Evolutionary conservation across 2,329 filamentous ascomycete species (phyloP).

Genomic region (Fusarium papillatum): DNA sequence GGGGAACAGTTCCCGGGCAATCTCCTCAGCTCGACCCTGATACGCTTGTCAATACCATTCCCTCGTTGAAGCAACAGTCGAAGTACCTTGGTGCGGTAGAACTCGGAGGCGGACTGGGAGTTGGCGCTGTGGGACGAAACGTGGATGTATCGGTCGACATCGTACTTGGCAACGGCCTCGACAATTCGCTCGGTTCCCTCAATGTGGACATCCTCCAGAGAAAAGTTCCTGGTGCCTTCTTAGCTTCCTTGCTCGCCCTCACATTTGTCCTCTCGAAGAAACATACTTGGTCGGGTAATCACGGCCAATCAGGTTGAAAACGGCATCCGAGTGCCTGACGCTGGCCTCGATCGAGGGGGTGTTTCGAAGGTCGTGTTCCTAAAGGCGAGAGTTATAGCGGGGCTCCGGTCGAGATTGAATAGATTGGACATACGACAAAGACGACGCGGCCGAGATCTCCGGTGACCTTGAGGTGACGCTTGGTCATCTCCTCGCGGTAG

Average conservation of each 20-base stretch:
- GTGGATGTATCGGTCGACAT: constrained; percentile 96
- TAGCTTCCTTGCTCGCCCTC: constrained; percentile 29
- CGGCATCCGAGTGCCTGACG: constrained; percentile 96
- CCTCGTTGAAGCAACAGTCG: background rate
- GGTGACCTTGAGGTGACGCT: constrained; percentile 96
- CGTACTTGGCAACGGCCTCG: constrained; percentile 96
- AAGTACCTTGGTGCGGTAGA: constrained; percentile 88
- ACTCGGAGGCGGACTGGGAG: constrained; percentile 85
- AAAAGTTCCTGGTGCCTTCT: constrained; percentile 83
- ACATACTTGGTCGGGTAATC: constrained; percentile 94
- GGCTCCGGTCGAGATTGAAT: background rate
- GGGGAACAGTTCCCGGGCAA: constrained; percentile 90
- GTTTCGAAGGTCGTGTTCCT: constrained; percentile 97
- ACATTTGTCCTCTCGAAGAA: background rate
- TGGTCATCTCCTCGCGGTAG: constrained; percentile 97
- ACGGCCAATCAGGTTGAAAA: constrained; percentile 95
- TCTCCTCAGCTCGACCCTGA: constrained; percentile 82
- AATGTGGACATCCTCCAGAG: constrained; percentile 91
- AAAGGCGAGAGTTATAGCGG: constrained; percentile 33
- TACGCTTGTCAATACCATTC: constrained; percentile 28
- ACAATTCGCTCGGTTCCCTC: constrained; percentile 93
- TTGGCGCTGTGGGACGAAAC: constrained; percentile 95
- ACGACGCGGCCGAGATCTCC: constrained; percentile 92
- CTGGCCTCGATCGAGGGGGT: constrained; percentile 96
- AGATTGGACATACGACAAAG: constrained; percentile 76